A percentile compares a stretch with the other conserved stretches of the same genome.
These are phyloP conservation scores for Rhodotorula sp. DNA, from an alignment of 1,284 basidiomycete genomes.

Conservation along the genomic window DNA sequence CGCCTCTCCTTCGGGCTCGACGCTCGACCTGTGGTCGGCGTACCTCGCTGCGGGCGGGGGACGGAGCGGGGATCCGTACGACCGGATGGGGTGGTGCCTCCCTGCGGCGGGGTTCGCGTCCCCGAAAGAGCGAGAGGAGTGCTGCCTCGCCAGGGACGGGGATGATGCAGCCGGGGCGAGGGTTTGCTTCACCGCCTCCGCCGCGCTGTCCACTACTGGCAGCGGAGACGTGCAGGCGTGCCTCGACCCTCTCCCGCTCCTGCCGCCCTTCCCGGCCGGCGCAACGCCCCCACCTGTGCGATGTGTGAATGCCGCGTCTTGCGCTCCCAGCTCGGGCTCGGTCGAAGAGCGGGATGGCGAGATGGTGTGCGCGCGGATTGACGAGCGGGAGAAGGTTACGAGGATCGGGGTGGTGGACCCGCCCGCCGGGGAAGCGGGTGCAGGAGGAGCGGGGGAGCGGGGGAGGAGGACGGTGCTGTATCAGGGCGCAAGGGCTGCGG, in stretches of 20 bases:
- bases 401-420: neutral
- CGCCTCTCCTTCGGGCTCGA: neutral
- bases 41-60: neutral
- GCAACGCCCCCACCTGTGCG: neutral
- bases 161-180: neutral
- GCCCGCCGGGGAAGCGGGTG: neutral
- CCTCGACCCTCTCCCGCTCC: slow-evolving; percentile 10
- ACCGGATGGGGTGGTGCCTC: slow-evolving; percentile 34
- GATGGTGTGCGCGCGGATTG: slow-evolving; percentile 8
- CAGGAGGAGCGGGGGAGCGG: too few species aligned
- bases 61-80: neutral
- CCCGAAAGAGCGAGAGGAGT: slow-evolving; percentile 16
- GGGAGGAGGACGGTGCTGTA: slow-evolving; percentile 10
- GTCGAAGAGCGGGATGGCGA: too few species aligned
- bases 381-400: slow-evolving; percentile 4
- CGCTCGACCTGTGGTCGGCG: neutral
- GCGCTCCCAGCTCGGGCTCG: neutral
- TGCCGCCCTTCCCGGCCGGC: neutral
- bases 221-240: neutral
- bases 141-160: slow-evolving; percentile 6
- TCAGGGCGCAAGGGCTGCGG: slow-evolving; percentile 6
- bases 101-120: neutral
- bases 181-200: neutral
- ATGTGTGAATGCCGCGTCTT: slow-evolving; percentile 2
- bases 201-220: neutral